Conservation (phyloP, 2,329 filamentous ascomycete genomes). For the Claviceps sp. region DNA sequence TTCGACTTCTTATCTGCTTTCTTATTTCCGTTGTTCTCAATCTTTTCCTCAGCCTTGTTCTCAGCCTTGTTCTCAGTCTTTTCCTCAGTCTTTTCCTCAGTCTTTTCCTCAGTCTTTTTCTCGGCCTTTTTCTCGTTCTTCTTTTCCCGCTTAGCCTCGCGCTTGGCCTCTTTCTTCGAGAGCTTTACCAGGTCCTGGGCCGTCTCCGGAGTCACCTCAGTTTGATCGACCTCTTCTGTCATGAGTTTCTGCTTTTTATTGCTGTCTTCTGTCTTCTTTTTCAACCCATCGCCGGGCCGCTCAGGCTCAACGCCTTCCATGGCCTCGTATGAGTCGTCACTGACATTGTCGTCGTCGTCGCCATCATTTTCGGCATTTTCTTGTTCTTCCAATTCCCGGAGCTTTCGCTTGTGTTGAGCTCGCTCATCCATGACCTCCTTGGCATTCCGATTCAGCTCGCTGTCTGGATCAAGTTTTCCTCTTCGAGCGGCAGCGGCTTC, state of each 20-base stretch:
- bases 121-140: constrained; percentile 32
- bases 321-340: constrained; percentile 27
- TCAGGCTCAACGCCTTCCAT: constrained; percentile 44
- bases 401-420: constrained; percentile 65
- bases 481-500: constrained; percentile 70
- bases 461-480: constrained; percentile 84
- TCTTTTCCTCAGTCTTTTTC: constrained; percentile 16
- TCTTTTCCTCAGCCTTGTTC: constrained; percentile 18
- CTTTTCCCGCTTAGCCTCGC: constrained; percentile 16
- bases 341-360: constrained; percentile 30
- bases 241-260: constrained; percentile 42
- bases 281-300: constrained; percentile 51
- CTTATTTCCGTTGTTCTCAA: constrained; percentile 3
- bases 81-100: constrained; percentile 14
- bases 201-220: constrained; percentile 16
- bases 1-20: too few species aligned
- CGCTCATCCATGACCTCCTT: constrained; percentile 86
- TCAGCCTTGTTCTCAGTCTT: constrained; percentile 6
- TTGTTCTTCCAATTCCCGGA: constrained; percentile 46
- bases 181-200: constrained; percentile 35
- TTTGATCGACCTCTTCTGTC: constrained; percentile 14
- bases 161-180: constrained; percentile 42
- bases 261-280: constrained; percentile 28
- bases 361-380: constrained; percentile 25
- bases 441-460: constrained; percentile 63